These are phyloP conservation scores for Taphrina wiesneri DNA, from an alignment of 1,139 yeast genomes.

Conservation along the genomic window DNA sequence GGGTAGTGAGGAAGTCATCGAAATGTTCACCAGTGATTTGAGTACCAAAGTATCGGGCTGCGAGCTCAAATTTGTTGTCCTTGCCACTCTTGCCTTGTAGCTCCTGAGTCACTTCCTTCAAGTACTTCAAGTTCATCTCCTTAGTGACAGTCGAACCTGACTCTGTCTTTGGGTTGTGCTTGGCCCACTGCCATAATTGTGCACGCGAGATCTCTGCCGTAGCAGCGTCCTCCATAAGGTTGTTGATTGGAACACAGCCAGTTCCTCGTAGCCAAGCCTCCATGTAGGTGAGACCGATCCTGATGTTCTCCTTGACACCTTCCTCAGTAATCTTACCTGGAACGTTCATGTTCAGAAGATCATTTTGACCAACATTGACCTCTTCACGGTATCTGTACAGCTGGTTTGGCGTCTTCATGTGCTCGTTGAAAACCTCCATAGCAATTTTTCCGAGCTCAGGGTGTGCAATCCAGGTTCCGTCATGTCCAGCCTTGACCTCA, in stretches of 20 bases:
- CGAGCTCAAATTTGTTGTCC: slow-evolving; percentile 55
- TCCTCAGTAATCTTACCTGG: slow-evolving; percentile 69
- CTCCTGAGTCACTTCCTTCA: slow-evolving; percentile 63
- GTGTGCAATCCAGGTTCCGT: slow-evolving; percentile 82
- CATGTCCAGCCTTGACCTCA: slow-evolving; percentile 74
- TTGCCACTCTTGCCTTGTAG: slow-evolving; percentile 58
- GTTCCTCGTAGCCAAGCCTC: slow-evolving; percentile 81
- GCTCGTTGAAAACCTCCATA: slow-evolving; percentile 71
- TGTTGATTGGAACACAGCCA: slow-evolving; percentile 81
- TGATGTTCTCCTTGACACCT: slow-evolving; percentile 70
- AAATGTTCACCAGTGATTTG: slow-evolving; percentile 67
- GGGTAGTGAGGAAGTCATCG: slow-evolving; percentile 65
- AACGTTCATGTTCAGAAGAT: slow-evolving; percentile 68
- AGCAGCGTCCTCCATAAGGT: slow-evolving; percentile 84
- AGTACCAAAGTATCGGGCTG: slow-evolving; percentile 63
- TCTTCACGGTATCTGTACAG: slow-evolving; percentile 59
- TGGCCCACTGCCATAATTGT: slow-evolving; percentile 82
- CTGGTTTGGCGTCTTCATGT: slow-evolving; percentile 84
- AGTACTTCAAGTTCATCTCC: slow-evolving; percentile 57
- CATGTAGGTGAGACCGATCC: slow-evolving; percentile 73
- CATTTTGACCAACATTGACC: slow-evolving; percentile 59
- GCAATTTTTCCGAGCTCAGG: slow-evolving; percentile 77
- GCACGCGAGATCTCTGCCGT: slow-evolving; percentile 84
- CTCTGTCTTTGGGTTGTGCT: slow-evolving; percentile 66
- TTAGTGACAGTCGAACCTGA: slow-evolving; percentile 61